Evolutionary conservation across 805 yeast species (phyloP).

Genomic region (Nakazawaea anatomiae): DNA sequence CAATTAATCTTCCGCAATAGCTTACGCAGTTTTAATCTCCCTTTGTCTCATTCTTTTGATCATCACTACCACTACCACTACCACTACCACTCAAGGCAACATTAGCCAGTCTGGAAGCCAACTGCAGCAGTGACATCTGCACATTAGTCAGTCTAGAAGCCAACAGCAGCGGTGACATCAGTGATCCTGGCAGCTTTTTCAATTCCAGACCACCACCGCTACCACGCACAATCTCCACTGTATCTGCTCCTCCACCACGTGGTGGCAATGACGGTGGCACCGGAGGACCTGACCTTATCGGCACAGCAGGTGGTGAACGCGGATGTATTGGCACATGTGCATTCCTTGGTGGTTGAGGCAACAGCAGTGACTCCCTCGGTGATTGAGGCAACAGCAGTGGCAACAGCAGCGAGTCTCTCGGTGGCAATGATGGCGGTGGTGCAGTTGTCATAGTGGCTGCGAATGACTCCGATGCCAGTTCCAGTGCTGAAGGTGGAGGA

Average conservation of each 20-base stretch:
- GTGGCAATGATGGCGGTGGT: constrained; percentile 17
- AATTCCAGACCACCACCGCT: not conserved
- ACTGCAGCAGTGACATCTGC: not conserved
- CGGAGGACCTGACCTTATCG: not conserved
- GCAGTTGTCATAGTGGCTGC: not conserved
- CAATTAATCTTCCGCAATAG: too few relatives aligned
- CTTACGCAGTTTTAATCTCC: too few relatives aligned
- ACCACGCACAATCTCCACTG: constrained; percentile 2
- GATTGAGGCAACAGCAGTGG: constrained; percentile 6
- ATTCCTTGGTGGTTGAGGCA: not conserved
- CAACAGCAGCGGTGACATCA: too few relatives aligned
- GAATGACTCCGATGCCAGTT: not conserved
- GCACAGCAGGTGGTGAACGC: not conserved
- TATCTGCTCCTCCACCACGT: too few relatives aligned
- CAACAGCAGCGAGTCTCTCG: too few relatives aligned
- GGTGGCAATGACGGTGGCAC: constrained; percentile 14
- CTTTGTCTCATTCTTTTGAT: too few relatives aligned
- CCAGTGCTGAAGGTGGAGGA: not conserved
- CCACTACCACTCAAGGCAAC: too few relatives aligned
- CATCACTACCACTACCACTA: too few relatives aligned
- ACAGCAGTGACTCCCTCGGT: constrained; percentile 2
- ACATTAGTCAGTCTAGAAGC: too few relatives aligned
- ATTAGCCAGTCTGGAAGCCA: not conserved
- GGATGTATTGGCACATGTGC: not conserved
- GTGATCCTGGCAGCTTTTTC: not conserved